Conservation (phyloP, 2,329 filamentous ascomycete species). For the Zasmidium angulare region DNA sequence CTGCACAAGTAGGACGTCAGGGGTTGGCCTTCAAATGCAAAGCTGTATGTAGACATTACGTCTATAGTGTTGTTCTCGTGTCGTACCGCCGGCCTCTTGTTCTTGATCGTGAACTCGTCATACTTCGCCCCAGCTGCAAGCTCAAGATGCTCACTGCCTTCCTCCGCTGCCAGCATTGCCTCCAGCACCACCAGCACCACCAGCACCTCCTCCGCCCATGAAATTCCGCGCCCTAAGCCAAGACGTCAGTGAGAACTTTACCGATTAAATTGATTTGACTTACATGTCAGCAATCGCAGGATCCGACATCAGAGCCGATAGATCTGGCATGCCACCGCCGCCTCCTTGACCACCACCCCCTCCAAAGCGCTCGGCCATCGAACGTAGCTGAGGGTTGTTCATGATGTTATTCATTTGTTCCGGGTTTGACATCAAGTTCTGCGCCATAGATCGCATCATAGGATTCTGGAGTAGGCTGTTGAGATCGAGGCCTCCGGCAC, state of each 20-base stretch:
- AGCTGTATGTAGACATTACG: neutral
- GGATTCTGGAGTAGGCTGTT: constrained; percentile 90
- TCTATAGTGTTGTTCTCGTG: neutral
- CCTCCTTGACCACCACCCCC: constrained; percentile 43
- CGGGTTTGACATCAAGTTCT: constrained; percentile 96
- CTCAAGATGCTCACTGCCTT: neutral
- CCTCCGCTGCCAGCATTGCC: constrained; percentile 21
- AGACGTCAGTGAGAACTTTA: too few relatives aligned
- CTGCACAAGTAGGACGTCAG: too few relatives aligned
- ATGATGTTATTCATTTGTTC: constrained; percentile 89
- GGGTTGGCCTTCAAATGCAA: too few relatives aligned
- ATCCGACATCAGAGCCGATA: constrained; percentile 84
- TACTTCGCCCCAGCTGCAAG: neutral
- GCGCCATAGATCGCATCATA: constrained; percentile 96
- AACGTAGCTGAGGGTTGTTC: constrained; percentile 83
- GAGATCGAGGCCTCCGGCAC: constrained; percentile 85
- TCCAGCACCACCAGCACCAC: constrained; percentile 28
- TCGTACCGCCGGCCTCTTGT: neutral
- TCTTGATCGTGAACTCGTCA: neutral
- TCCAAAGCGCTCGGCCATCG: constrained; percentile 82
- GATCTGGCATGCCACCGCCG: constrained; percentile 86
- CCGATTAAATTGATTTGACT: constrained; percentile 44
- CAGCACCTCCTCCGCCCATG: constrained; percentile 60
- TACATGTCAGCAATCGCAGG: constrained; percentile 90
- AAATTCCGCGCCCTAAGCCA: constrained; percentile 62